Percentiles rank a stretch among this genome's conserved stretches.
These are phyloP conservation scores for Solanum habrochaites DNA, from an alignment of 257 asterid genomes.

Conservation along the genomic window DNA sequence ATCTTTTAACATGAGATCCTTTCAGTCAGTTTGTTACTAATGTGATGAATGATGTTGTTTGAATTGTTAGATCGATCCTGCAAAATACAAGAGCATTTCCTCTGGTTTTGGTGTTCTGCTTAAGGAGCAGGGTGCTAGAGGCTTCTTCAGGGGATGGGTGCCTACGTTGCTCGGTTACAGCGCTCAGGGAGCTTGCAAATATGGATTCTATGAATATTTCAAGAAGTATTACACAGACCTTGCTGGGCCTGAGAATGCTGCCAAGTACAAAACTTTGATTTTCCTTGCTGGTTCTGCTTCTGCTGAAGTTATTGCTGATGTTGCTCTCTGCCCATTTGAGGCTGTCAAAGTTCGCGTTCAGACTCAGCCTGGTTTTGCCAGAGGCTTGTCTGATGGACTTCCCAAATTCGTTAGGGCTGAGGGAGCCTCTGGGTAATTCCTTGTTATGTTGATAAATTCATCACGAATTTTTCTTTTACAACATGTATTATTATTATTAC, in stretches of 20 bases:
- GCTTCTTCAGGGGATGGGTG: conserved; percentile 56
- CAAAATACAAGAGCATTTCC: conserved; percentile 49
- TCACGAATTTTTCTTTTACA: neutral
- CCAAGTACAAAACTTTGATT: conserved; percentile 59
- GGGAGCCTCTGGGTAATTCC: conserved; percentile 46
- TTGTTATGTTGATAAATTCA: neutral
- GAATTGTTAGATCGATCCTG: conserved; percentile 40
- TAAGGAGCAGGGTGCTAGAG: conserved; percentile 55
- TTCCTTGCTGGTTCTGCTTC: conserved; percentile 71
- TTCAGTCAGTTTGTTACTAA: neutral
- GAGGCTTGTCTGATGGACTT: conserved; percentile 62
- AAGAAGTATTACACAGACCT: conserved; percentile 48
- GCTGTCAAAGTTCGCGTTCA: conserved; percentile 69
- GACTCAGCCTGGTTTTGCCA: conserved; percentile 59
- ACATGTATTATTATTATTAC: neutral
- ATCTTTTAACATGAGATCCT: no score
- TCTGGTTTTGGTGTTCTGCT: conserved; percentile 47
- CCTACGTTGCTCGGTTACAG: conserved; percentile 68
- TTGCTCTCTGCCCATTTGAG: conserved; percentile 72
- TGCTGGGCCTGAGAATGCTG: conserved; percentile 51
- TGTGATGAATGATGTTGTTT: neutral
- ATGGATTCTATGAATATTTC: conserved; percentile 51
- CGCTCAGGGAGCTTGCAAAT: conserved; percentile 66
- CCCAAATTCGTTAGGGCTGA: conserved; percentile 47
- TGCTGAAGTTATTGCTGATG: conserved; percentile 48